Conservation (phyloP, 805 yeast genomes). For the Monosporozyma servazzii region DNA sequence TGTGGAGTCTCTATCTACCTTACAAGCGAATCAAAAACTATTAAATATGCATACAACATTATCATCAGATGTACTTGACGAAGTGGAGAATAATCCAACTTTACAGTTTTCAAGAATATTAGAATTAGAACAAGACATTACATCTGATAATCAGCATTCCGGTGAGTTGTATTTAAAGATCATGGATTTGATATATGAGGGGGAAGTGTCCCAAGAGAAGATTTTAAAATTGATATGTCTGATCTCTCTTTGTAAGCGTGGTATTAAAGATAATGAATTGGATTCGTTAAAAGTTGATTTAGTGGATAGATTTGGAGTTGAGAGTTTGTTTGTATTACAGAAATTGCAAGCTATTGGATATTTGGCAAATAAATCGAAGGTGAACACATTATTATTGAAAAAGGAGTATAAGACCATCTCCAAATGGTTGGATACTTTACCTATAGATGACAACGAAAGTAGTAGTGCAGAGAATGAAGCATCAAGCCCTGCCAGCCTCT, state of each 20-base stretch:
- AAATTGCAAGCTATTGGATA: constrained; percentile 13
- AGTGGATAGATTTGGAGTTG: constrained; percentile 56
- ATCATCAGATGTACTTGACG: constrained; percentile 54
- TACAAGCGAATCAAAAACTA: constrained; percentile 59
- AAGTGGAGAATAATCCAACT: constrained; percentile 30
- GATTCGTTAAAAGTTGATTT: constrained; percentile 46
- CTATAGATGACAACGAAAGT: constrained; percentile 13
- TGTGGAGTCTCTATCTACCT: constrained; percentile 56
- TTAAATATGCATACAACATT: constrained; percentile 64
- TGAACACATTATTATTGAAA: constrained; percentile 6
- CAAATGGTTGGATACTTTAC: constrained; percentile 20
- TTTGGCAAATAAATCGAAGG: constrained; percentile 11
- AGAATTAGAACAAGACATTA: constrained; percentile 61
- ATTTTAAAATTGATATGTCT: constrained; percentile 48
- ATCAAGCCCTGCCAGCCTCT: constrained; percentile 16
- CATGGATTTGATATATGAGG: constrained; percentile 42
- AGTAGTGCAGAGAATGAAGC: constrained; percentile 7
- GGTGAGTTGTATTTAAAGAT: constrained; percentile 29
- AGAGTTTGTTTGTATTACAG: constrained; percentile 20
- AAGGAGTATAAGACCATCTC: constrained; percentile 21
- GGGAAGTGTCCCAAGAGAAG: constrained; percentile 31
- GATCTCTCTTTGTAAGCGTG: constrained; percentile 55
- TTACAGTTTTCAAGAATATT: constrained; percentile 37
- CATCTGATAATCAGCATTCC: constrained; percentile 41
- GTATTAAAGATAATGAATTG: constrained; percentile 58